phyloP scores from a whole-genome alignment of 2,329 filamentous ascomycete genomes.

The Madurella fahalii region DNA sequence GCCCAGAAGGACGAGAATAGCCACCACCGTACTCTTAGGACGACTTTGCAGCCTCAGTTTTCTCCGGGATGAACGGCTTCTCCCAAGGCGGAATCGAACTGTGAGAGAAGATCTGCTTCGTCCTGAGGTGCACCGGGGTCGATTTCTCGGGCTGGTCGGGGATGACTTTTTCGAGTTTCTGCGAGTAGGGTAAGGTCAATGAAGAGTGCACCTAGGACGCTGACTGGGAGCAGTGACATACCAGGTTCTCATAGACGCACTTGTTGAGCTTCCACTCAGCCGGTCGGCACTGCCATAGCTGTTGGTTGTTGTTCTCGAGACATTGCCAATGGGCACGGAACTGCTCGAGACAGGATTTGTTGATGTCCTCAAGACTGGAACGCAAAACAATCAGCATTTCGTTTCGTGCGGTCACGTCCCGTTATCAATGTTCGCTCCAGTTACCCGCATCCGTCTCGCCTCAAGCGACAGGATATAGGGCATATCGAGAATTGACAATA shows the following conservation, averaged over 20 bases:
- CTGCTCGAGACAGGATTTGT: slow-evolving; percentile 85
- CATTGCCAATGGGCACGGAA: slow-evolving; percentile 95
- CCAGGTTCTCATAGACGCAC: slow-evolving; percentile 94
- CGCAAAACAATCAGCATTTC: neutral
- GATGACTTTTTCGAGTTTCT: slow-evolving; percentile 80
- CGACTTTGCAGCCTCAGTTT: slow-evolving; percentile 21
- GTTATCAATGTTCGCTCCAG: neutral
- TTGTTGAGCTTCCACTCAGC: slow-evolving; percentile 87
- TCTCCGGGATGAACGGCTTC: slow-evolving; percentile 30
- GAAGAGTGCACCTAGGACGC: neutral
- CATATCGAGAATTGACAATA: neutral
- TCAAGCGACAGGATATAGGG: neutral
- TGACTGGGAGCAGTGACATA: slow-evolving; percentile 44
- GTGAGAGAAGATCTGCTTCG: slow-evolving; percentile 59
- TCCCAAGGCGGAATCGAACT: slow-evolving; percentile 26
- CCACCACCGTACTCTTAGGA: slow-evolving; percentile 15
- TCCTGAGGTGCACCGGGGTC: slow-evolving; percentile 69
- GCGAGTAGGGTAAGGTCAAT: slow-evolving; percentile 1
- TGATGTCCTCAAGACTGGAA: slow-evolving; percentile 83
- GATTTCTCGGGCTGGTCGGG: slow-evolving; percentile 67
- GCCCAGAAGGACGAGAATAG: neutral
- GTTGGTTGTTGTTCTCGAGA: slow-evolving; percentile 95
- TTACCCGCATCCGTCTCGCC: neutral
- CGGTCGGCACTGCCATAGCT: slow-evolving; percentile 90
- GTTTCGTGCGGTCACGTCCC: neutral